phyloP scores from a whole-genome alignment of 2,329 filamentous ascomycete species.

The Pseudopithomyces chartarum region DNA sequence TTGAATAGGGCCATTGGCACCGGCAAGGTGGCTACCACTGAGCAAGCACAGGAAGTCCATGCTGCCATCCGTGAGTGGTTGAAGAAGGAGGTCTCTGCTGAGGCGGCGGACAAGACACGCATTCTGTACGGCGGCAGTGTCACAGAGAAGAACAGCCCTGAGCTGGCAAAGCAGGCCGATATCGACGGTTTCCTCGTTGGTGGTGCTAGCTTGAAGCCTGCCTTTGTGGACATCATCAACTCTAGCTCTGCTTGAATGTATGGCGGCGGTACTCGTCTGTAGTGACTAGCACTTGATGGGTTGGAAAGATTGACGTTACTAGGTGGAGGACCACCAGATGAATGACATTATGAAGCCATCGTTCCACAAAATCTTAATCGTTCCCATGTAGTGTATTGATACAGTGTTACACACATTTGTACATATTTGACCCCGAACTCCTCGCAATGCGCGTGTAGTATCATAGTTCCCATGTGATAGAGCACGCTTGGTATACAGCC shows the following conservation, averaged over 20 bases:
- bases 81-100: conserved; percentile 71
- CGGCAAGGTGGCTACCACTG: conserved; percentile 59
- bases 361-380: neutral
- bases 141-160: conserved; percentile 96
- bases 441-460: conserved; percentile 15
- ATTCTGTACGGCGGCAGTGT: conserved; percentile 97
- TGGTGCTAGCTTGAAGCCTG: conserved; percentile 95
- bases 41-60: conserved; percentile 53
- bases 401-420: conserved; percentile 29
- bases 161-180: conserved; percentile 88
- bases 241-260: conserved; percentile 51
- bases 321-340: neutral
- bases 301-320: neutral
- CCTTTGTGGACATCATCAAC: conserved; percentile 78
- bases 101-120: conserved; percentile 83
- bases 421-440: conserved; percentile 24
- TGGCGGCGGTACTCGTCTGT: conserved; percentile 45
- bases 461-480: neutral
- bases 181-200: conserved; percentile 98
- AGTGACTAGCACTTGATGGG: conserved; percentile 15
- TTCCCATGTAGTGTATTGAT: conserved; percentile 9
- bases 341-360: conserved; percentile 2
- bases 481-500: neutral
- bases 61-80: conserved; percentile 91
- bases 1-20: conserved; percentile 73